Base-by-base conservation (phyloP, 2,329 filamentous ascomycete genomes). In the Penicillium freii region DNA sequence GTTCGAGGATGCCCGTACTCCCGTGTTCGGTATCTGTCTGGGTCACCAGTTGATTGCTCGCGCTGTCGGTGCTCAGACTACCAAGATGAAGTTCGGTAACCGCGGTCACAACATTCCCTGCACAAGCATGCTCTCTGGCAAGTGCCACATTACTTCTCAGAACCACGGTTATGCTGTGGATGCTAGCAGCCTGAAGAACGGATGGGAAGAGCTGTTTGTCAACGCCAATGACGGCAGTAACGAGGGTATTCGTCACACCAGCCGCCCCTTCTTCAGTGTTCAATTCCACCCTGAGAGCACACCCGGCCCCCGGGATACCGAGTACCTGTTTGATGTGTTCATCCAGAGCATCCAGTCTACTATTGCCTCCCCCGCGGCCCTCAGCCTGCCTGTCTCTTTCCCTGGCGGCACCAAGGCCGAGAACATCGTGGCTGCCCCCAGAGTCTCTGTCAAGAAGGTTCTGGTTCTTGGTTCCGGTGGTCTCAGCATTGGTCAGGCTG, bases 51-150 rank as follows among this genome's bases (percentile, higher is more conserved):
- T 97, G 66, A 86, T 97, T 51, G 92, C 93, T 53, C 85, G 92
- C 67, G 92, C 93, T 57, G 87, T 92, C 33, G 93, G 93, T 54
- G 93, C 92, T 46, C 82, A 82, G 46, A 97, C 94, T 0, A 77
- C 84, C 70, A 99, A 99, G 83, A 96, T 99, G 91, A 97, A 97
- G 83, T 99, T 97, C 71, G 94, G 94, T 80, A 99, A 99, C 80
- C 91, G 94, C 70, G 94, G 93, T 43, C 91, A 96, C 82, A 99
- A 99, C 79, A 97, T 99, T 70, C 94, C 94, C 44, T 97, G 92
- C 82, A 97, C 93, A 11, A 97, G 90, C 78, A 84, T 96, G 84
- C 82, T 97, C 65, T 96, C 93, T 44, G 94, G 94, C 67, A 92
- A 92, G 79, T 99, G 94, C 76, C 93, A 99, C 79, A 99, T 99